Evolutionary conservation across 1,284 basidiomycete species (phyloP).

Genomic region (Taiwanofungus camphoratus): DNA sequence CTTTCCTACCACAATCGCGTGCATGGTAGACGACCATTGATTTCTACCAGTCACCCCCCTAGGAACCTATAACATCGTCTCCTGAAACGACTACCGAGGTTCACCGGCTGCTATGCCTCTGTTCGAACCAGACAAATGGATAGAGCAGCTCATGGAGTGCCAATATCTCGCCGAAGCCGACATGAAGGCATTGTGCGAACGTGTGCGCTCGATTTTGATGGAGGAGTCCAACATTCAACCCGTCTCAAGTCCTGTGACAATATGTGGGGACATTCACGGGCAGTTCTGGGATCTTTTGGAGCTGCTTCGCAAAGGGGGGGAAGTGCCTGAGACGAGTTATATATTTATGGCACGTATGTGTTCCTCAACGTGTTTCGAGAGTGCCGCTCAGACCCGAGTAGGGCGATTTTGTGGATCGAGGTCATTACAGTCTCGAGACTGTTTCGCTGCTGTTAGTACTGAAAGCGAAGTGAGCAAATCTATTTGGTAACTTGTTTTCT

Average conservation of each 20-base stretch:
- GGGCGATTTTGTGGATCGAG: conserved; percentile 98
- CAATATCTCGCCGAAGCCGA: conserved; percentile 85
- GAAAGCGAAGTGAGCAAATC: conserved; percentile 72
- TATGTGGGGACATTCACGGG: conserved; percentile 93
- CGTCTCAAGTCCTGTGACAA: conserved; percentile 85
- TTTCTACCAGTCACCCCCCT: no score
- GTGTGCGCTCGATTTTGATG: conserved; percentile 80
- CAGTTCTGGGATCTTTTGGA: conserved; percentile 96
- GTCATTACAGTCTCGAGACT: conserved; percentile 96
- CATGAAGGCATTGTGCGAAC: conserved; percentile 87
- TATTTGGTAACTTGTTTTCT: neutral
- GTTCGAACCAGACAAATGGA: conserved; percentile 67
- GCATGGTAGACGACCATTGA: no score
- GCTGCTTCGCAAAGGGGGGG: conserved; percentile 85
- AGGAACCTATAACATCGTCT: no score
- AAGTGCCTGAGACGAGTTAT: conserved; percentile 87
- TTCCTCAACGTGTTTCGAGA: conserved; percentile 17
- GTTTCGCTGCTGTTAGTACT: conserved; percentile 85
- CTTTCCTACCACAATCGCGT: no score
- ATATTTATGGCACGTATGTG: conserved; percentile 92
- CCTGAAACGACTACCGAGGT: no score
- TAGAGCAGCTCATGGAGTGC: conserved; percentile 78
- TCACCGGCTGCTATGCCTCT: conserved; percentile 25
- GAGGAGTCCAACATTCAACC: conserved; percentile 97
- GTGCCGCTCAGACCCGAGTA: conserved; percentile 31